Evolutionary conservation across 371 early-diverging fungal species (phyloP).

Genomic region (Saksenaea vasiformis): DNA sequence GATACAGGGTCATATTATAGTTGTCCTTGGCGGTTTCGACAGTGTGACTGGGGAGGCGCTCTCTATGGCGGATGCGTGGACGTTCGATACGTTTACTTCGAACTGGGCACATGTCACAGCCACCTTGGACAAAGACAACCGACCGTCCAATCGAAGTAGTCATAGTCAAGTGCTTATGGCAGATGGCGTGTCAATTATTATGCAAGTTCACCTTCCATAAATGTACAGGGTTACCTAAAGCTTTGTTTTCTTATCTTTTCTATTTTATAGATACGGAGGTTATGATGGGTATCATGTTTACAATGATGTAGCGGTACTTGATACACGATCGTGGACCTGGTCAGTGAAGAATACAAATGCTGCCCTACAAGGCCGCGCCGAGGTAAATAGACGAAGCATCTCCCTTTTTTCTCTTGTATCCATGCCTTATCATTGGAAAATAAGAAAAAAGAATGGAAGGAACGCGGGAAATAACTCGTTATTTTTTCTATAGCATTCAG

Average conservation of each 20-base stretch:
- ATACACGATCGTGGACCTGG: constrained; percentile 49
- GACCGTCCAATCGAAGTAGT: constrained; percentile 41
- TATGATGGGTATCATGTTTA: constrained; percentile 52
- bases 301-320: constrained; percentile 46
- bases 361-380: constrained; percentile 48
- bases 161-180: constrained; percentile 46
- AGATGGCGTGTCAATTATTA: constrained; percentile 43
- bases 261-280: constrained; percentile 50
- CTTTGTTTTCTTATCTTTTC: neutral
- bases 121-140: constrained; percentile 29
- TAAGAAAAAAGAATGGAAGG: neutral
- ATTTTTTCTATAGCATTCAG: constrained; percentile 42
- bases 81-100: constrained; percentile 27
- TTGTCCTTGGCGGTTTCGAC: constrained; percentile 46
- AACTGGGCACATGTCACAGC: constrained; percentile 34
- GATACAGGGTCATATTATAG: constrained; percentile 27
- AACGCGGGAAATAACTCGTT: constrained; percentile 1
- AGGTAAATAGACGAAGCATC: constrained; percentile 38
- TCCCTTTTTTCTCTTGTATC: neutral
- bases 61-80: constrained; percentile 39
- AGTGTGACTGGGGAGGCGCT: constrained; percentile 36
- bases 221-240: neutral
- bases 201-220: constrained; percentile 21
- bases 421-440: neutral
- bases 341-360: constrained; percentile 49